These are phyloP conservation scores for Melaleuca alternifolia DNA, from an alignment of 345 rosid genomes.

Conservation along the genomic window DNA sequence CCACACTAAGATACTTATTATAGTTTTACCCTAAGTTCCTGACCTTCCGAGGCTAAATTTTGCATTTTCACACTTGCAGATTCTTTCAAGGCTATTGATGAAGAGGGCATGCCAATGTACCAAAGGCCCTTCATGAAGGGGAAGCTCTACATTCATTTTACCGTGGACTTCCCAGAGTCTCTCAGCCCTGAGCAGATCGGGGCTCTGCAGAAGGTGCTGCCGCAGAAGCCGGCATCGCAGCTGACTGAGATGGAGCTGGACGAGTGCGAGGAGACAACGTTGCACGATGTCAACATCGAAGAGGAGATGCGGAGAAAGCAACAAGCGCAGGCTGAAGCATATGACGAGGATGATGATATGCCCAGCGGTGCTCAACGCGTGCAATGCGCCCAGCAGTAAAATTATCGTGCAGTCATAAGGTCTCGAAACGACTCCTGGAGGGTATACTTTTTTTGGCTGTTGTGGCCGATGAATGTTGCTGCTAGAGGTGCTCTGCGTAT, in stretches of 20 bases:
- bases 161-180: constrained; percentile 81
- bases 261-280: constrained; percentile 81
- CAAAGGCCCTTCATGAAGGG: constrained; percentile 87
- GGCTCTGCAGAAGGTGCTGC: constrained; percentile 60
- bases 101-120: constrained; percentile 85
- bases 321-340: constrained; percentile 35
- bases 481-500: neutral
- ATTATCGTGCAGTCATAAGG: neutral
- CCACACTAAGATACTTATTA: neutral
- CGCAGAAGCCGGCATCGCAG: constrained; percentile 28
- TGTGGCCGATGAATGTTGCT: neutral
- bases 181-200: constrained; percentile 53
- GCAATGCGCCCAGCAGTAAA: constrained; percentile 73
- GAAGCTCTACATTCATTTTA: constrained; percentile 77
- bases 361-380: constrained; percentile 50
- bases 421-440: neutral
- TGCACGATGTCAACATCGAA: constrained; percentile 78
- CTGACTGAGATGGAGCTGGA: constrained; percentile 78
- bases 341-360: constrained; percentile 48
- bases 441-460: neutral
- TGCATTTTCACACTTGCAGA: constrained; percentile 14
- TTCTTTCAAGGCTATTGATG: constrained; percentile 72
- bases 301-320: constrained; percentile 87
- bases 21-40: neutral
- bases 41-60: neutral